Evolutionary conservation across 306 rosid species (phyloP).

Genomic region (Acmispon strigosus): DNA sequence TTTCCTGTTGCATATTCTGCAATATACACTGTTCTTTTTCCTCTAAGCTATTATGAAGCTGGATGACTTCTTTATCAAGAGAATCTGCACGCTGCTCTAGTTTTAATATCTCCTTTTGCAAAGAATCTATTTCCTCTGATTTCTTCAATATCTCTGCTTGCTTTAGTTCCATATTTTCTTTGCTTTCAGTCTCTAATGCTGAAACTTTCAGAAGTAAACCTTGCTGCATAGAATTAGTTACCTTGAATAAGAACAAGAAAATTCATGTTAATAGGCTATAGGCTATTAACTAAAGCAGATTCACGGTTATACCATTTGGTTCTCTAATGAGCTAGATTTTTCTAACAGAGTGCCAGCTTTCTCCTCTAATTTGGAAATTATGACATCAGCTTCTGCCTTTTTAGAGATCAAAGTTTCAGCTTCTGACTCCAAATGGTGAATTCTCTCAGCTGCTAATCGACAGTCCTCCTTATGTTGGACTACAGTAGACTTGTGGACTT

Average conservation of each 20-base stretch:
- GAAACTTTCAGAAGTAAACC: conserved; percentile 62
- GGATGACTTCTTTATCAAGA: conserved; percentile 50
- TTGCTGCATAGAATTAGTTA: conserved; percentile 49
- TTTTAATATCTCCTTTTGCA: conserved; percentile 49
- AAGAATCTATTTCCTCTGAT: conserved; percentile 50
- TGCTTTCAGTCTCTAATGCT: conserved; percentile 57
- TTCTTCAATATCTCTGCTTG: conserved; percentile 58
- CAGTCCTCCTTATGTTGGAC: conserved; percentile 45
- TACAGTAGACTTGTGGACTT: conserved; percentile 49
- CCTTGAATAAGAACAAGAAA: conserved; percentile 20
- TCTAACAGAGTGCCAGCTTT: conserved; percentile 45
- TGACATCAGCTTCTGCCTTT: conserved; percentile 56
- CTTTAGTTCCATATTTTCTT: conserved; percentile 43
- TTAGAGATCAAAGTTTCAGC: conserved; percentile 51
- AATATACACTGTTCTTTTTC: conserved; percentile 61
- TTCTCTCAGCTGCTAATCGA: conserved; percentile 51
- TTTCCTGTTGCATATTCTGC: conserved; percentile 55
- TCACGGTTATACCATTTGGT: conserved; percentile 49
- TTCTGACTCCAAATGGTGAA: conserved; percentile 62
- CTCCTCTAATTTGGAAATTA: conserved; percentile 61
- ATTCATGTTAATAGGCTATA: background rate
- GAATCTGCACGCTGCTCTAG: conserved; percentile 45
- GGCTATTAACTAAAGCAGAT: conserved; percentile 1
- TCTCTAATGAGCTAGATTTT: conserved; percentile 58
- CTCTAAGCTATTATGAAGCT: conserved; percentile 41